Evolutionary conservation across 1,284 basidiomycete species (phyloP).

Genomic region (Puccinia hordei): DNA sequence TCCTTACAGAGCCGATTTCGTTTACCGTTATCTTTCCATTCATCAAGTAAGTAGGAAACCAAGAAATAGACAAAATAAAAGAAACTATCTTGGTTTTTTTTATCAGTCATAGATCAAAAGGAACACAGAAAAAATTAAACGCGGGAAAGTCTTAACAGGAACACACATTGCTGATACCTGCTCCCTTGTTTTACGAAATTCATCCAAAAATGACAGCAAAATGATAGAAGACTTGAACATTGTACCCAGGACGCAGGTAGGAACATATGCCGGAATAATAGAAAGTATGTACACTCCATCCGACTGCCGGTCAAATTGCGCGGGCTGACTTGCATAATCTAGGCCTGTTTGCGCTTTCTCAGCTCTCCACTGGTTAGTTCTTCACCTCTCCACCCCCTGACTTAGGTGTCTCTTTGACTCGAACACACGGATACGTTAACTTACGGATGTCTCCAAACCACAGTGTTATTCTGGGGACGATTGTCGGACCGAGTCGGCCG

Average conservation of each 20-base stretch:
- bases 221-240: constrained; percentile 50
- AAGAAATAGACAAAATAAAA: not conserved
- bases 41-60: constrained; percentile 34
- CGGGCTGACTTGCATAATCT: not conserved
- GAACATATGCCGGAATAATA: constrained; percentile 49
- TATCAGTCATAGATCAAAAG: not conserved
- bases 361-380: constrained; percentile 38
- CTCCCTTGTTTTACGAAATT: not conserved
- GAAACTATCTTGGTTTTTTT: not conserved
- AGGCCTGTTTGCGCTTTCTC: constrained; percentile 49
- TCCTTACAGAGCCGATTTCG: constrained; percentile 41
- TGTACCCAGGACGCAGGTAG: constrained; percentile 23
- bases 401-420: not conserved
- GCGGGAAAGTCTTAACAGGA: not conserved
- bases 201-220: constrained; percentile 20
- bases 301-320: not conserved
- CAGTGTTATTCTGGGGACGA: constrained; percentile 54
- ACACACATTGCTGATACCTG: not conserved
- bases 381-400: no score
- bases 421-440: not conserved
- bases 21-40: constrained; percentile 51
- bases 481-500: constrained; percentile 52
- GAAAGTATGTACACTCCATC: constrained; percentile 36
- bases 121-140: not conserved
- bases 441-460: not conserved